phyloP scores from a whole-genome alignment of 139 green algal species.

The Haematococcus lacustris region DNA sequence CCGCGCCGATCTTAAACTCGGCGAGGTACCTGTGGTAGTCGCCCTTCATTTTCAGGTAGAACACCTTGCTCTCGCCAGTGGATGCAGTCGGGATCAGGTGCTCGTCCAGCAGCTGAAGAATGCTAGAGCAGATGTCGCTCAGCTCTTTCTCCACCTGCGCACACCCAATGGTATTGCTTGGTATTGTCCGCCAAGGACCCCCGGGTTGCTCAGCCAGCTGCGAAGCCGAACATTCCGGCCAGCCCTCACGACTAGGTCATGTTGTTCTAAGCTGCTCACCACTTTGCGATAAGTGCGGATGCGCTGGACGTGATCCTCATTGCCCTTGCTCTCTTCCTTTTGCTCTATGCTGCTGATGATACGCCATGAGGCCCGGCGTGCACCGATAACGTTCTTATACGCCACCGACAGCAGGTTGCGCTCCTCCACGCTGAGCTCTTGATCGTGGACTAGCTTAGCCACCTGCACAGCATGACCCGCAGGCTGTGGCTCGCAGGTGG shows the following conservation, averaged over 20 bases:
- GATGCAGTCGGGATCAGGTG: conserved; percentile 90
- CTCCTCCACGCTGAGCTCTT: conserved; percentile 97
- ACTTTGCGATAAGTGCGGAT: conserved; percentile 90
- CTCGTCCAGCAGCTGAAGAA: conserved; percentile 90
- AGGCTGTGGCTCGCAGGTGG: too few relatives aligned
- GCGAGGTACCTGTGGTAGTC: conserved; percentile 98
- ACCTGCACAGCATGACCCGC: conserved; percentile 42
- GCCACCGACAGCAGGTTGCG: conserved; percentile 96
- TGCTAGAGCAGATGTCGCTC: conserved; percentile 76
- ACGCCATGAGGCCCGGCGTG: conserved; percentile 71
- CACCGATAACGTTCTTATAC: conserved; percentile 98
- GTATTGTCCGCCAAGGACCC: too few relatives aligned
- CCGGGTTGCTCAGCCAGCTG: too few relatives aligned
- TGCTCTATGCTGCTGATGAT: conserved; percentile 99
- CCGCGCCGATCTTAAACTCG: conserved; percentile 87
- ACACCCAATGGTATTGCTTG: too few relatives aligned
- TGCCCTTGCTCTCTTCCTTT: conserved; percentile 98
- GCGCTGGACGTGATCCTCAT: conserved; percentile 84
- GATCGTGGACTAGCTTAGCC: conserved; percentile 75
- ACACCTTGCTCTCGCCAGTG: conserved; percentile 93
- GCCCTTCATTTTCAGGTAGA: conserved; percentile 92
- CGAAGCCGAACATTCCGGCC: too few relatives aligned
- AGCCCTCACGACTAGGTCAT: too few relatives aligned
- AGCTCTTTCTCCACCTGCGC: conserved; percentile 89
- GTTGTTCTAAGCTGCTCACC: conserved; percentile 84